Percentiles rank a stretch among this genome's conserved stretches.
phyloP scores from a whole-genome alignment of 352 stramenopile genomes.

The Globisporangium paroecandrum region DNA sequence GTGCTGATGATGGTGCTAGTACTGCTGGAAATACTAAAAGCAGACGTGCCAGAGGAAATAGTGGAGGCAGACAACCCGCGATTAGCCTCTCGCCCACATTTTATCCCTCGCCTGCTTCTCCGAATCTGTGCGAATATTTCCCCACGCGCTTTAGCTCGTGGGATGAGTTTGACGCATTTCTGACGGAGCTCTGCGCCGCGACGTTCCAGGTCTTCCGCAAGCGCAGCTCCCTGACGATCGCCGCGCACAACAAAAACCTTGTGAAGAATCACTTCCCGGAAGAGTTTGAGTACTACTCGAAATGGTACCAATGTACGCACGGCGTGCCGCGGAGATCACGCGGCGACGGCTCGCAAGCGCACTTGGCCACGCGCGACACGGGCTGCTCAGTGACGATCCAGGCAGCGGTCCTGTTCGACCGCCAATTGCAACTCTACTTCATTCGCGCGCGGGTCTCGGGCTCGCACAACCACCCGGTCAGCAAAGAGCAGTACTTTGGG shows the following conservation, averaged over 20 bases:
- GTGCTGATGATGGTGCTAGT: no score
- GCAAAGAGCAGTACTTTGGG: slow-evolving; percentile 9
- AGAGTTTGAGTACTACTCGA: not conserved
- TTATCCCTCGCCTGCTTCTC: not conserved
- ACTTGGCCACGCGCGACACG: slow-evolving; percentile 1
- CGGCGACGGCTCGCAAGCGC: not conserved
- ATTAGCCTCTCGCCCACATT: no score
- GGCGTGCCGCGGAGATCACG: not conserved
- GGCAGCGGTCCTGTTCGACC: not conserved
- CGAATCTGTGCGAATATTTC: not conserved
- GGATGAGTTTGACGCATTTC: slow-evolving; percentile 45
- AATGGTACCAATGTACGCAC: slow-evolving; percentile 9
- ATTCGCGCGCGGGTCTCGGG: not conserved
- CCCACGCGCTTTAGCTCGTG: slow-evolving; percentile 20
- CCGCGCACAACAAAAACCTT: slow-evolving; percentile 1
- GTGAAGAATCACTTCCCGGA: not conserved
- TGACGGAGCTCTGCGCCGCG: slow-evolving; percentile 42
- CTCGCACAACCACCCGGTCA: slow-evolving; percentile 11
- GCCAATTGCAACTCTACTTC: not conserved
- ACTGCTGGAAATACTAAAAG: no score
- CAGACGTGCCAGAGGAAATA: no score
- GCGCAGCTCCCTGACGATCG: slow-evolving; percentile 3
- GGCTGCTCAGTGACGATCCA: slow-evolving; percentile 4
- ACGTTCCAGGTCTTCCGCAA: slow-evolving; percentile 69
- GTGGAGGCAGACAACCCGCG: no score